Percentiles rank a stretch among this genome's conserved stretches.
Evolutionary conservation across 148 eudicot species (phyloP).

Genomic region (Rhododendron kiyosumense): DNA sequence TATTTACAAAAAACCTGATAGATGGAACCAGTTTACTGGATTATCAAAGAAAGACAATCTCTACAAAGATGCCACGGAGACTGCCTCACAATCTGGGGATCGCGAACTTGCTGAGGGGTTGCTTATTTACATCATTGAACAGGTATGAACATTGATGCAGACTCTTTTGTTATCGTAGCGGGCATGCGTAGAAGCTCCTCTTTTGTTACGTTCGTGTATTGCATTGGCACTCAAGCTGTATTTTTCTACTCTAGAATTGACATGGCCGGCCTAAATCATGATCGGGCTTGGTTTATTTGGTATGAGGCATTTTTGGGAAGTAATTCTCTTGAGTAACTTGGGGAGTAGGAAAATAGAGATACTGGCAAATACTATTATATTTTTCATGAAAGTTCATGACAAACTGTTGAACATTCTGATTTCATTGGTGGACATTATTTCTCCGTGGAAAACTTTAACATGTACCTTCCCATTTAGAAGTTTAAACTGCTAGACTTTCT

Average conservation of each 20-base stretch:
- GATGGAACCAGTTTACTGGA: slow-evolving; percentile 95
- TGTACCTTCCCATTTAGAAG: not conserved
- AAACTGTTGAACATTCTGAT: not conserved
- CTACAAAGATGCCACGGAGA: slow-evolving; percentile 98
- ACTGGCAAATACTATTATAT: not conserved
- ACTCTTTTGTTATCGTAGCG: not conserved
- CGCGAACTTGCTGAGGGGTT: slow-evolving; percentile 96
- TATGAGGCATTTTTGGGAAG: no score
- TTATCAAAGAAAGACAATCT: slow-evolving; percentile 87
- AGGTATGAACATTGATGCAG: slow-evolving; percentile 32
- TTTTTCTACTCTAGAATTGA: no score
- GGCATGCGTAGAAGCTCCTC: not conserved
- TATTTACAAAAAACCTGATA: slow-evolving; percentile 87
- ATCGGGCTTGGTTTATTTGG: no score
- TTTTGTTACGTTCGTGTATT: not conserved
- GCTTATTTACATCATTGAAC: slow-evolving; percentile 87
- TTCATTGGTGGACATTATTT: not conserved
- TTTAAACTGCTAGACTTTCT: not conserved
- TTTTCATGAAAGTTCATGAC: not conserved
- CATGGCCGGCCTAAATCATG: no score
- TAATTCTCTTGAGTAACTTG: no score
- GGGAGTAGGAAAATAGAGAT: no score
- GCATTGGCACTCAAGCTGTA: not conserved
- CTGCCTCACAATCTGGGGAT: slow-evolving; percentile 94
- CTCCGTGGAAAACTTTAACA: not conserved